Percentiles rank a stretch among this genome's conserved stretches.
phyloP scores from a whole-genome alignment of 2,329 filamentous ascomycete species.

The Pleomassaria siparia region DNA sequence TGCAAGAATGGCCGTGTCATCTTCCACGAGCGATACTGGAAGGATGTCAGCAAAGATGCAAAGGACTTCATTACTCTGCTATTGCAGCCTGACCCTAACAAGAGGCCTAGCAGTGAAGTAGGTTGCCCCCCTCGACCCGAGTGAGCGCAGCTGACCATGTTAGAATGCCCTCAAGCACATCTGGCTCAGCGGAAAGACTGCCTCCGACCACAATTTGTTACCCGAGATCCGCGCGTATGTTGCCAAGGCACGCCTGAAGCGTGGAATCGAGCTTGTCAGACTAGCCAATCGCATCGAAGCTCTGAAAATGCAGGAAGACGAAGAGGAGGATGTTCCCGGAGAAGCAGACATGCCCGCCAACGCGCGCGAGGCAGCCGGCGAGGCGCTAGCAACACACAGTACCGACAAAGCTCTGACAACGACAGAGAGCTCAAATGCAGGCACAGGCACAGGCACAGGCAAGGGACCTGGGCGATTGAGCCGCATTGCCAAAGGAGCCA shows the following conservation, averaged over 20 bases:
- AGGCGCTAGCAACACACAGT: constrained; percentile 40
- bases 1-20: constrained; percentile 81
- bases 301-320: constrained; percentile 91
- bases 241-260: constrained; percentile 84
- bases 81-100: constrained; percentile 74
- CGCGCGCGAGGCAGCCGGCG: constrained; percentile 58
- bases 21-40: constrained; percentile 98
- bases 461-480: constrained; percentile 55
- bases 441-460: constrained; percentile 2
- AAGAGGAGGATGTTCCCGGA: constrained; percentile 68
- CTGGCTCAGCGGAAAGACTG: constrained; percentile 90
- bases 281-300: constrained; percentile 92
- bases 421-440: constrained; percentile 21
- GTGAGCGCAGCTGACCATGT: constrained; percentile 13
- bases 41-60: constrained; percentile 90
- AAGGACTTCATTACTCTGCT: constrained; percentile 90
- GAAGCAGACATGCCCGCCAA: constrained; percentile 64
- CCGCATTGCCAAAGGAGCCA: constrained; percentile 65
- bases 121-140: constrained; percentile 18
- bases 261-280: constrained; percentile 95
- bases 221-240: constrained; percentile 96
- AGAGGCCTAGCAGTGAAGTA: constrained; percentile 77
- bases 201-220: constrained; percentile 93
- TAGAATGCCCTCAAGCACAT: constrained; percentile 77
- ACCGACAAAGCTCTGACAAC: constrained; percentile 32